A percentile compares a stretch with the other conserved stretches of the same genome.
phyloP scores from a whole-genome alignment of 2,329 filamentous ascomycete genomes.

The Penicillium sp. region DNA sequence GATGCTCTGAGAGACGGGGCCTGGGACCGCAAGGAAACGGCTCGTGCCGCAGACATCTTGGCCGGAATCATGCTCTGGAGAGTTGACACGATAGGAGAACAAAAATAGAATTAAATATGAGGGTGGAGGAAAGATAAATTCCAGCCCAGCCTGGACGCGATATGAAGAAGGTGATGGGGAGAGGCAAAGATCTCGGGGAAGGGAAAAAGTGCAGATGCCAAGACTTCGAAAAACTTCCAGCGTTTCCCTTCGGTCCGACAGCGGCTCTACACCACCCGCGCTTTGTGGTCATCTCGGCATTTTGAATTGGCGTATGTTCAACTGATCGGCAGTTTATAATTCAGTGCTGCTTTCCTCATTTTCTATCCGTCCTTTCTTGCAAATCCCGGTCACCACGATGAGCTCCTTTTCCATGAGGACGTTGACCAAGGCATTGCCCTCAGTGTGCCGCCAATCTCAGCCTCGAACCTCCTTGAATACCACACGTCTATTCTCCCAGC shows the following conservation, averaged over 20 bases:
- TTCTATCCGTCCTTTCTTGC: background rate
- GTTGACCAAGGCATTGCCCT: conserved; percentile 33
- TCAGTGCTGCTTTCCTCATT: background rate
- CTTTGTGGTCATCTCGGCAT: conserved; percentile 1
- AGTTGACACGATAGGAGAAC: background rate
- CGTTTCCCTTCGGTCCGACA: conserved; percentile 31
- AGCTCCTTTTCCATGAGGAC: conserved; percentile 33
- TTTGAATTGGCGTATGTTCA: conserved; percentile 1
- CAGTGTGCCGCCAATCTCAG: conserved; percentile 30
- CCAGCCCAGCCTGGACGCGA: conserved; percentile 26
- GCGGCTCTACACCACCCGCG: conserved; percentile 14
- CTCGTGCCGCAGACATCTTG: conserved; percentile 39
- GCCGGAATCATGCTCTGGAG: conserved; percentile 41
- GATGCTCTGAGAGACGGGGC: conserved; percentile 32
- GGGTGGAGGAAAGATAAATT: conserved; percentile 5
- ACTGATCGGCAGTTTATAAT: background rate
- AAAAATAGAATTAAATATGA: conserved; percentile 2
- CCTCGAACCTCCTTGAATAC: conserved; percentile 20
- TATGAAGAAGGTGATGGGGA: conserved; percentile 22
- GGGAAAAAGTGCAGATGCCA: conserved; percentile 40
- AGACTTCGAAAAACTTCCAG: conserved; percentile 38
- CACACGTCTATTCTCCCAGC: conserved; percentile 33
- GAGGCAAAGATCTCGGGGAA: conserved; percentile 28
- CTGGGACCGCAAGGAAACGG: conserved; percentile 38
- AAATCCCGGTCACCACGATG: conserved; percentile 25